Conservation (phyloP, 2,329 filamentous ascomycete species). For the Penicillium italicum region DNA sequence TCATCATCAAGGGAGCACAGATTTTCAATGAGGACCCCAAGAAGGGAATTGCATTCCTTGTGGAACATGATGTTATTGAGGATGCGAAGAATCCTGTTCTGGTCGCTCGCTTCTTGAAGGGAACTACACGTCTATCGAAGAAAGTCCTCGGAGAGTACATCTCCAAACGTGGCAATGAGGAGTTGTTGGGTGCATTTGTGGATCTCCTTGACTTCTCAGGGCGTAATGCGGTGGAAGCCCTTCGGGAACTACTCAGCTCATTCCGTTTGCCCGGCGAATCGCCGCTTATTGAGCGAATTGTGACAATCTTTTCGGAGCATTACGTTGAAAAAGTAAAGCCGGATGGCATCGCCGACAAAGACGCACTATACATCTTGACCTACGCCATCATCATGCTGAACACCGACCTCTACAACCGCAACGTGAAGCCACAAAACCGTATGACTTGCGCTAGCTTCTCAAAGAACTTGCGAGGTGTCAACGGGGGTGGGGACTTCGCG, state of each 20-base stretch:
- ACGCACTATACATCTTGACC: constrained; percentile 83
- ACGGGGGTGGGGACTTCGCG: constrained; percentile 78
- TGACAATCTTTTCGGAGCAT: constrained; percentile 80
- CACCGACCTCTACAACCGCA: constrained; percentile 94
- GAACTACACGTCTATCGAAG: constrained; percentile 85
- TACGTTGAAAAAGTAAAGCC: constrained; percentile 70
- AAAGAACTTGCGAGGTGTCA: constrained; percentile 85
- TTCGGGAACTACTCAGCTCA: constrained; percentile 79
- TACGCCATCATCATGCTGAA: constrained; percentile 98
- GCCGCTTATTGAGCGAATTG: constrained; percentile 85
- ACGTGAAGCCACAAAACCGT: constrained; percentile 68
- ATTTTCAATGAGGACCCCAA: constrained; percentile 97
- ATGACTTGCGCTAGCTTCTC: constrained; percentile 84
- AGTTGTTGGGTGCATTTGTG: constrained; percentile 79
- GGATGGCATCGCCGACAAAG: constrained; percentile 74
- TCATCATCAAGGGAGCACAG: constrained; percentile 79
- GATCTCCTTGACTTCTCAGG: constrained; percentile 81
- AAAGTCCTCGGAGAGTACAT: constrained; percentile 87
- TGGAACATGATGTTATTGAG: constrained; percentile 79
- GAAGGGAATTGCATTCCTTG: constrained; percentile 78
- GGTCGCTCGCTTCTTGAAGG: constrained; percentile 82
- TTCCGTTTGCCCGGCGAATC: constrained; percentile 95
- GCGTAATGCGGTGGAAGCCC: constrained; percentile 84
- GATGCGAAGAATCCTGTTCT: constrained; percentile 69
- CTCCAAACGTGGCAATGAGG: constrained; percentile 84